Evolutionary conservation across 2,329 filamentous ascomycete genomes (phyloP), one percentile per base, ranked within the genome.

Genomic region (Colletotrichum euphorbiae): DNA sequence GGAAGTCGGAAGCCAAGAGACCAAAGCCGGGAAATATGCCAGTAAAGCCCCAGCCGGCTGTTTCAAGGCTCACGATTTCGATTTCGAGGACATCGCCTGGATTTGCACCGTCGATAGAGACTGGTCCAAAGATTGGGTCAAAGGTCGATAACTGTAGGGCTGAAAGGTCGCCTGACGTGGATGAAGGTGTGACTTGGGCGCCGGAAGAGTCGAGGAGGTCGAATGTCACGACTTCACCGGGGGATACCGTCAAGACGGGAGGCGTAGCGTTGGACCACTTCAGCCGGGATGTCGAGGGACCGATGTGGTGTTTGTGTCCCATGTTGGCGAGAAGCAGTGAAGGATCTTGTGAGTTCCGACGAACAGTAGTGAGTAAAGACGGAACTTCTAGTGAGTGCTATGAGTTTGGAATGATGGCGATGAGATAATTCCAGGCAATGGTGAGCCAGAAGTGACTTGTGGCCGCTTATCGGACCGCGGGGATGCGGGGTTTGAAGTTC

Each of bases 1-100:
- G 74, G 62, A 83, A 86, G 52, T 86, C 83, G 54, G 85, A 82
- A 3, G 78, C 75, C 13, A 87, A 73, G 7, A 87, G 78, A 3
- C 85, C 85, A 70, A 86, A 86, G 17, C 77, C 79, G 1, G 81
- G 81, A 56, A 87, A 78, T 33, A 86, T 79, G n/a, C 80, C 82
- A 0, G 84, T 85, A 84, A 84, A 87, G 33, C 84, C 85, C 77
- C 81, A 86, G 61, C 78, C 76, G 3, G 78, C 80, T 5, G 82
- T 78, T 62, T 78, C 70, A 4, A 87, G 76, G 24, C 79, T 77
- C 15, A 86, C 77, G 57, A 87, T 77, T 46, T 87, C 84, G 46
- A 87, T 77, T 69, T 83, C 81, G 31, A 87, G 77, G 2, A 85
- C 81, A 72, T 87, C 84, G 43, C 85, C 85, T 0, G 84, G 83